Conservation (phyloP, 2,329 filamentous ascomycete species). For the Scedosporium aurantiacum region DNA sequence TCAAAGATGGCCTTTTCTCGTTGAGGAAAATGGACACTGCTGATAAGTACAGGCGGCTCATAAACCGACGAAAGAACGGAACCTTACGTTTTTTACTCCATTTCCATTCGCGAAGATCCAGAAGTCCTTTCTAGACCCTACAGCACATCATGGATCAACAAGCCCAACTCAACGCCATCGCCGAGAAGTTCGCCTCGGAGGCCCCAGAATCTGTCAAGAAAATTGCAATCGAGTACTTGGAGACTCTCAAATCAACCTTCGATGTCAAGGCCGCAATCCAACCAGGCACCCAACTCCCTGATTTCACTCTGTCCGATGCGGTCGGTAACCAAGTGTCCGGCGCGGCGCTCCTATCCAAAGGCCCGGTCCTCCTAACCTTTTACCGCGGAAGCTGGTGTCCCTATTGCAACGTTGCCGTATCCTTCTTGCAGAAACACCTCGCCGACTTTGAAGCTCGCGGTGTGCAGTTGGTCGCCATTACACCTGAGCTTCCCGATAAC, state of each 20-base stretch:
- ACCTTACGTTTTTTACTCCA: neutral
- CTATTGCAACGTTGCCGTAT: constrained; percentile 30
- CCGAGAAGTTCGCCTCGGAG: constrained; percentile 7
- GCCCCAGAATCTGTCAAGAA: constrained; percentile 15
- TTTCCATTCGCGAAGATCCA: neutral
- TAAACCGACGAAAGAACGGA: neutral
- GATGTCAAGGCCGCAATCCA: neutral
- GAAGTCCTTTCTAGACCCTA: neutral
- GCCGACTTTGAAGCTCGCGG: constrained; percentile 23
- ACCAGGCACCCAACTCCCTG: neutral
- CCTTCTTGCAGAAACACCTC: constrained; percentile 23
- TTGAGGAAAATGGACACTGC: no score
- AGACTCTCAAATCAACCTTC: neutral
- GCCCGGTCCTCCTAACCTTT: constrained; percentile 29
- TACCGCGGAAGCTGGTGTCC: constrained; percentile 36
- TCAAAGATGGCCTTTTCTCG: no score
- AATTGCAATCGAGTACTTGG: constrained; percentile 17
- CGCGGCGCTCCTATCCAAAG: constrained; percentile 18
- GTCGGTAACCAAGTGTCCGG: constrained; percentile 17
- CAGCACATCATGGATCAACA: constrained; percentile 7
- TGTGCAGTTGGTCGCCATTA: constrained; percentile 29
- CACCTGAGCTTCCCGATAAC: constrained; percentile 27
- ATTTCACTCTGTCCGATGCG: neutral
- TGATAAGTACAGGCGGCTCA: no score
- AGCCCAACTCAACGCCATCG: constrained; percentile 10